Evolutionary conservation across 306 rosid species (phyloP).

Genomic region (Cyamopsis tetragonoloba): DNA sequence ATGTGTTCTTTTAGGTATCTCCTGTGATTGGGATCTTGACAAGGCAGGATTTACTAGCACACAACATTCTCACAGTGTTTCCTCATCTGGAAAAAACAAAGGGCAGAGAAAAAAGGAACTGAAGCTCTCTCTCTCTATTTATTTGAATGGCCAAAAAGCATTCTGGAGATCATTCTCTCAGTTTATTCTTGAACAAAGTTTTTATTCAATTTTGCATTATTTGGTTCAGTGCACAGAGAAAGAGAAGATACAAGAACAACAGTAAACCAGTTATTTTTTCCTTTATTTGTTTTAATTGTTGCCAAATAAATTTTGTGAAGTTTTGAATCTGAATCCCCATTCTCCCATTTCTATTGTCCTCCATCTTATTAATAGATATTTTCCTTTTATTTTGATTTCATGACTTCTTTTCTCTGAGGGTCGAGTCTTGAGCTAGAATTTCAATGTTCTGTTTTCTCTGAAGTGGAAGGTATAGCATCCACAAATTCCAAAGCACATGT

Average conservation of each 20-base stretch:
- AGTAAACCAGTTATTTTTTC: slow-evolving; percentile 34
- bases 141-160: slow-evolving; percentile 22
- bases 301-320: slow-evolving; percentile 21
- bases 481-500: too few species aligned
- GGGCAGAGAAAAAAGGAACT: slow-evolving; percentile 42
- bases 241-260: slow-evolving; percentile 24
- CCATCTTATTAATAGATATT: too few species aligned
- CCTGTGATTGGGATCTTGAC: slow-evolving; percentile 75
- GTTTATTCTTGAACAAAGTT: slow-evolving; percentile 15
- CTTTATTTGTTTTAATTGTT: slow-evolving; percentile 33
- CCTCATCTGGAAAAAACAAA: slow-evolving; percentile 57
- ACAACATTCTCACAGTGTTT: slow-evolving; percentile 63
- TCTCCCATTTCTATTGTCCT: too few species aligned
- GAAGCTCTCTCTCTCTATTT: slow-evolving; percentile 33
- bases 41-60: slow-evolving; percentile 66
- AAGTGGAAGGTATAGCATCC: background rate
- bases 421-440: too few species aligned
- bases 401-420: too few species aligned
- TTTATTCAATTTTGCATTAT: slow-evolving; percentile 29
- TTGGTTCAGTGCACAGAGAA: slow-evolving; percentile 28
- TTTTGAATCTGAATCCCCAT: background rate
- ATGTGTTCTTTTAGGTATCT: slow-evolving; percentile 43
- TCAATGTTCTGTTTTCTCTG: background rate
- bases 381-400: too few species aligned
- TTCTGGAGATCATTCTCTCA: slow-evolving; percentile 17